Conservation (phyloP, 305 asterid genomes). For the Withania somnifera region DNA sequence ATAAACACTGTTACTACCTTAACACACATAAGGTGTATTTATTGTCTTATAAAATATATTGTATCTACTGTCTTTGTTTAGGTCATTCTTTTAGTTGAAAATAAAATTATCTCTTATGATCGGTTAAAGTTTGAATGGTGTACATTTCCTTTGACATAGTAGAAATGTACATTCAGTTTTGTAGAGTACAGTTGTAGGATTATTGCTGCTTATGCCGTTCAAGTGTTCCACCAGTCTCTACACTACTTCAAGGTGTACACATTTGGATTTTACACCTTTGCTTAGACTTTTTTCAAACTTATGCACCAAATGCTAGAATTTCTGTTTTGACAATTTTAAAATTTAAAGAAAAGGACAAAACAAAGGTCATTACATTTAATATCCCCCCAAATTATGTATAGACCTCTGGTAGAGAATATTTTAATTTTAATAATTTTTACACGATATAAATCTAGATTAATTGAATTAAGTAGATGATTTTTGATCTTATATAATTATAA, state of each 20-base stretch:
- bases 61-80: too few relatives aligned
- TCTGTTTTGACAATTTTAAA: not conserved
- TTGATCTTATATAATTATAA: not conserved
- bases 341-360: not conserved
- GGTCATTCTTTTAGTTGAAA: too few relatives aligned
- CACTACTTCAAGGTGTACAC: not conserved
- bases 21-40: too few relatives aligned
- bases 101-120: too few relatives aligned
- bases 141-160: too few relatives aligned
- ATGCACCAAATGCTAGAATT: not conserved
- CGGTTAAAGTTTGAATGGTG: too few relatives aligned
- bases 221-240: not conserved
- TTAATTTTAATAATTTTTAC: too few relatives aligned
- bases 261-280: not conserved
- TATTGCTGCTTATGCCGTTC: not conserved
- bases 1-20: too few relatives aligned
- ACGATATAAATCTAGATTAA: not conserved
- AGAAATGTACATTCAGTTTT: not conserved
- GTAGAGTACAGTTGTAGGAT: not conserved
- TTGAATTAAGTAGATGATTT: not conserved
- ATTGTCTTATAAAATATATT: too few relatives aligned
- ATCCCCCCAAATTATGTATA: not conserved
- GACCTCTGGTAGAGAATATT: not conserved
- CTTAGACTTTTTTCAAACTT: not conserved
- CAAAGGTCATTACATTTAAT: not conserved